Evolutionary conservation across 2,329 filamentous ascomycete species (phyloP).

Genomic region (Ceratocystis harringtonii): DNA sequence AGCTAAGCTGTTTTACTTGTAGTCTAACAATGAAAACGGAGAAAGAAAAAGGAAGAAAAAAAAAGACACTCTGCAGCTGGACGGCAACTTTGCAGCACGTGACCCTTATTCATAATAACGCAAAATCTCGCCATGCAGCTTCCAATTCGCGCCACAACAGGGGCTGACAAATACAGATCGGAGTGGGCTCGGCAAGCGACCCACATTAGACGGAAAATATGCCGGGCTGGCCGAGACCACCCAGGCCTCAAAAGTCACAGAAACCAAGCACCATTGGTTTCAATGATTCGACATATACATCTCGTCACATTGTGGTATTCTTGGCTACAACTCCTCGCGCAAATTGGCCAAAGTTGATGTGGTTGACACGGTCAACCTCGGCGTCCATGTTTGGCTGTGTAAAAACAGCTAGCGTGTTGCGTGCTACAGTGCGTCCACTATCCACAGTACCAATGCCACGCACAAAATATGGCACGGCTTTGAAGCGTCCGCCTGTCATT

Average conservation of each 20-base stretch:
- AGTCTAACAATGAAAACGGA: no score
- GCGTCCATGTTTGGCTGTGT: slow-evolving; percentile 89
- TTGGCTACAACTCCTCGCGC: slow-evolving; percentile 46
- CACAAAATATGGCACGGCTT: slow-evolving; percentile 92
- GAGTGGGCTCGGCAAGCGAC: background rate
- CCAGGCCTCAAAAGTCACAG: no score
- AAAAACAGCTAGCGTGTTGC: slow-evolving; percentile 90
- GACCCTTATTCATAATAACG: background rate
- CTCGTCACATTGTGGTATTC: slow-evolving; percentile 35
- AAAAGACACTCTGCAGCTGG: background rate
- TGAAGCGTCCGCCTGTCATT: slow-evolving; percentile 83
- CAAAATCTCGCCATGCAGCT: background rate
- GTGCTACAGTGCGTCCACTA: slow-evolving; percentile 42
- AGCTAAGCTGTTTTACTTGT: no score
- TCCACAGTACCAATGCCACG: slow-evolving; percentile 50
- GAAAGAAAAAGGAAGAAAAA: background rate
- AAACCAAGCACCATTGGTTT: background rate
- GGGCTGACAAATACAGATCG: slow-evolving; percentile 14
- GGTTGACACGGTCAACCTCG: slow-evolving; percentile 52
- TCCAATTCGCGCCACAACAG: background rate
- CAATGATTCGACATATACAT: background rate
- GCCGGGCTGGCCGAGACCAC: no score
- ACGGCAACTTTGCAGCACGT: background rate
- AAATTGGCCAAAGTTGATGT: slow-evolving; percentile 61
- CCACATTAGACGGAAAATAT: background rate